Percentiles rank a stretch among this genome's conserved stretches.
Evolutionary conservation across 805 yeast species (phyloP).

Genomic region (Torulaspora microellipsoides): DNA sequence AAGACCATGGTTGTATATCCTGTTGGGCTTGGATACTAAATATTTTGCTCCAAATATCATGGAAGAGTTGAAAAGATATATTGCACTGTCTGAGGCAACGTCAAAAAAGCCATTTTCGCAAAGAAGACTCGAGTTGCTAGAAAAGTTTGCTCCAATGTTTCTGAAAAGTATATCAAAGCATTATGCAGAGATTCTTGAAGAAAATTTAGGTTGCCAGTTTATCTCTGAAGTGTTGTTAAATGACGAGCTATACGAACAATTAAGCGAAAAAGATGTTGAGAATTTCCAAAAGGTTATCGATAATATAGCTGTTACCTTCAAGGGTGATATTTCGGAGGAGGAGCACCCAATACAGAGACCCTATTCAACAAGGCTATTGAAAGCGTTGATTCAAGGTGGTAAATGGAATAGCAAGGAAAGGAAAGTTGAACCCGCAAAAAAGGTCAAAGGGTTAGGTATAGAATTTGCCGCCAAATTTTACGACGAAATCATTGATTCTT

Average conservation of each 20-base stretch:
- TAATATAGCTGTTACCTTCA: conserved; percentile 52
- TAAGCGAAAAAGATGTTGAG: conserved; percentile 31
- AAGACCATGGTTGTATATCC: conserved; percentile 79
- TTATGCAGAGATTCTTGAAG: conserved; percentile 51
- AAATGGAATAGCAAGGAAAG: conserved; percentile 69
- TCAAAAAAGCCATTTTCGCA: conserved; percentile 80
- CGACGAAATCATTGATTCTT: conserved; percentile 47
- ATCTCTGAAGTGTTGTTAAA: conserved; percentile 68
- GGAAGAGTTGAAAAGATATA: conserved; percentile 56
- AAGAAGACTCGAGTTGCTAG: conserved; percentile 66
- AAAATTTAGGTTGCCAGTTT: conserved; percentile 80
- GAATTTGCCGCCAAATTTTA: conserved; percentile 55
- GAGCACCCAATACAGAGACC: conserved; percentile 67
- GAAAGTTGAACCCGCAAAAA: conserved; percentile 42
- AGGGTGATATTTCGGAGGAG: conserved; percentile 64
- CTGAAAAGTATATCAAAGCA: conserved; percentile 50
- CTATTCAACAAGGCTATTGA: conserved; percentile 67
- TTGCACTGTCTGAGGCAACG: conserved; percentile 58
- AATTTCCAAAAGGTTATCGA: conserved; percentile 48
- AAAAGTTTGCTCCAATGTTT: conserved; percentile 61
- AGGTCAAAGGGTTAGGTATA: conserved; percentile 47
- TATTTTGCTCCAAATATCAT: conserved; percentile 72
- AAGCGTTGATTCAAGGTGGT: conserved; percentile 78
- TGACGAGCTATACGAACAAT: conserved; percentile 42
- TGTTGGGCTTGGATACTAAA: conserved; percentile 74